Evolutionary conservation across 345 rosid species (phyloP), one percentile per base, ranked within the genome.

Genomic region (Salix viminalis): DNA sequence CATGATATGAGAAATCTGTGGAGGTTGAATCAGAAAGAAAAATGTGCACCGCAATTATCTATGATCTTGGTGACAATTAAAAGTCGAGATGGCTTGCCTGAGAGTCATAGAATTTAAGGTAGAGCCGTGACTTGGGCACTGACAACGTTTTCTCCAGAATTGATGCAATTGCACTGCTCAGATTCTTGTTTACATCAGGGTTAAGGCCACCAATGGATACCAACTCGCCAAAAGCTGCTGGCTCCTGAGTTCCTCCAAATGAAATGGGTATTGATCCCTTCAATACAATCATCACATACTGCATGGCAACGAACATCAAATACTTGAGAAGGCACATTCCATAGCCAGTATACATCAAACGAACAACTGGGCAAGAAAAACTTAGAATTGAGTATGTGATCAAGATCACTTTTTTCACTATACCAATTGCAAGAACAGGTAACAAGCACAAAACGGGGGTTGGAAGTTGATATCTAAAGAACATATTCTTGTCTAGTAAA

Each of bases 231-330:
- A 87, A 92, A 61, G 98, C 98, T n/a, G 98, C 97, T 46, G 99
- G 97, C 62, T 90, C 86, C 90, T 96, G 95, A 6, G 95, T 90
- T 46, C 99, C 98, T 39, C 97, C 99, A 80, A 89, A 92, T 37
- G 97, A 80, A 4, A 94, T 90, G 64, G 98, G 96, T n/a, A 96
- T 90, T 0, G 99, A 96, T 66, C 99, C 99, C 91, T 96, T 96
- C 90, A 96, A 80, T 84, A 94, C 97, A 79, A 96, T 82, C 97
- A 92, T 96, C 86, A 94, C 97, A 85, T 92, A 92, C 99, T 92
- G 92, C 89, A 80, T 18, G 41, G 39, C 30, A 67, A 34, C 48
- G 39, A 37, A 21, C 70, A 68, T 68, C 7, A 65, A 65, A 24
- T 30, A 62, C 18, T 4, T 7, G 11, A 62, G 18, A 23, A 62